Base-by-base conservation (phyloP, 1,284 basidiomycete species). In the Puccinia hordei region DNA sequence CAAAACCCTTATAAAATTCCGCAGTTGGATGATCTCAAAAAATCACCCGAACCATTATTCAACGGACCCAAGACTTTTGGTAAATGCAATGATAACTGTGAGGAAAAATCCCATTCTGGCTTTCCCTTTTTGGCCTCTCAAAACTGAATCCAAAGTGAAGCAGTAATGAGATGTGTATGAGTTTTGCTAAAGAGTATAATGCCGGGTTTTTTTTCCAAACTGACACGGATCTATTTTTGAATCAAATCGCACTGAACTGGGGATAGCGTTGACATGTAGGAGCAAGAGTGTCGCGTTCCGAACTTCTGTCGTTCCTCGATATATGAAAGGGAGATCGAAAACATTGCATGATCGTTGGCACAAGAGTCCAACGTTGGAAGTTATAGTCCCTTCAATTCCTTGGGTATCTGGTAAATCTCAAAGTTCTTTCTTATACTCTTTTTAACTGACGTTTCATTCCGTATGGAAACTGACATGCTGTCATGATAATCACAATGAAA, bases 351-450 rank as follows among this genome's bases (percentile, higher is more conserved):
- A 22, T 27, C 66, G 66, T 69, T 69, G 66, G 66, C 22, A 49
- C 38, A 51, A 10, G 6, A 69, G 44, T 49, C 46, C 41, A 33
- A 49, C 46, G 5, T 24, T n/a, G 44, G 15, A 51, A 4, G 13
- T 49, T 9, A 49, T n/a, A 9, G 1, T 24, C 2, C 8, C 46
- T 49, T 46, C 19, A 30, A 63, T 35, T 33, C 46, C 66, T 41
- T 69, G 66, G 66, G 24, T 46, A 27, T 69, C 66, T 46, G 66
- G 66, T 69, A 38, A 66, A 66, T 41, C 38, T 66, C 63, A n/a
- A 24, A 9, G 19, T 44, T 69, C 49, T 46, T 69, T 27, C 9
- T 49, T 69, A 30, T 10, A 8, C 35, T 5, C 15, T 30, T 63
- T 38, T 63, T 27, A 55, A 9, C 35, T n/a, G 2, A 41, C 61